Percentiles rank a stretch among this genome's conserved stretches.
These are phyloP conservation scores for Phlebopus sp. DNA, from an alignment of 1,284 basidiomycete species.

Conservation along the genomic window DNA sequence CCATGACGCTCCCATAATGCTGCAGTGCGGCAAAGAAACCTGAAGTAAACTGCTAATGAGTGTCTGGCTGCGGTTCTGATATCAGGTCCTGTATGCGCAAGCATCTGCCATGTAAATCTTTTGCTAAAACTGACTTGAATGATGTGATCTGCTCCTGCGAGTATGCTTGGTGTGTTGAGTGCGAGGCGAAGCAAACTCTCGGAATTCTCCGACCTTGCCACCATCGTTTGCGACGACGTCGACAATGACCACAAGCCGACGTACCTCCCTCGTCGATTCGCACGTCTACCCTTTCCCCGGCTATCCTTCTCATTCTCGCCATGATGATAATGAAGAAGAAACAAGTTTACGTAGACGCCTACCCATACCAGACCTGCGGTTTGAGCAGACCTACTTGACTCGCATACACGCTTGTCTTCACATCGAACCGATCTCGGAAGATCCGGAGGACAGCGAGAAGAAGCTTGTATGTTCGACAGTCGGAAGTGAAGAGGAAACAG, in stretches of 20 bases:
- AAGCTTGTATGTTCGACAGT: constrained; percentile 7
- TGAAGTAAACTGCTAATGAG: neutral
- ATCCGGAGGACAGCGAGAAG: constrained; percentile 31
- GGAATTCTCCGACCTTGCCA: constrained; percentile 10
- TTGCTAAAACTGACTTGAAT: too few relatives aligned
- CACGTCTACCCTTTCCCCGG: constrained; percentile 14
- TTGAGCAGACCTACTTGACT: constrained; percentile 65
- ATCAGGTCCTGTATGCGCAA: too few relatives aligned
- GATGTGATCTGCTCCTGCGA: too few relatives aligned
- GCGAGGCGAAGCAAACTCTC: neutral
- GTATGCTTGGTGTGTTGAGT: too few relatives aligned
- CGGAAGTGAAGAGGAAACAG: constrained; percentile 18
- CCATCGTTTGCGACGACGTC: constrained; percentile 4
- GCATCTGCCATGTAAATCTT: too few relatives aligned
- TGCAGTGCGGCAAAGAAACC: neutral
- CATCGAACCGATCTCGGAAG: constrained; percentile 29
- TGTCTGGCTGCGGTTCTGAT: neutral
- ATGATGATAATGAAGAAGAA: constrained; percentile 17
- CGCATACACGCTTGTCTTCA: constrained; percentile 56
- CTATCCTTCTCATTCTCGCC: constrained; percentile 14
- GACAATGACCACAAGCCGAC: constrained; percentile 21
- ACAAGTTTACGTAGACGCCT: constrained; percentile 30
- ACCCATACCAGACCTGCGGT: constrained; percentile 67
- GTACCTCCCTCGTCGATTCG: constrained; percentile 11
- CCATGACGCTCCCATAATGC: neutral